Conservation (phyloP, 2,329 filamentous ascomycete species). For the Emericellopsis atlantica region DNA sequence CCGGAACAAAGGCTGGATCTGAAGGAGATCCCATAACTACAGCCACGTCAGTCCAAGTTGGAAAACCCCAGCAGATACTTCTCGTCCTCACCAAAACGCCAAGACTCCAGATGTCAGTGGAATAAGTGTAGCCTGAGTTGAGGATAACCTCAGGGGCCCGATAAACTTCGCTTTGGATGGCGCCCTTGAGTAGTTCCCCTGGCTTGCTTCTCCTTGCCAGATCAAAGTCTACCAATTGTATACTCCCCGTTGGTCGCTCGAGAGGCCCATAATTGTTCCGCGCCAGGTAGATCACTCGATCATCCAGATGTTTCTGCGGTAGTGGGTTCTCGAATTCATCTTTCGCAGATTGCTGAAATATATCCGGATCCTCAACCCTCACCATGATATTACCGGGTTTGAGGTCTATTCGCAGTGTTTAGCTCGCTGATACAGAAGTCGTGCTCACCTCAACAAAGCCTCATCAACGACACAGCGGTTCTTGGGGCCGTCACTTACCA, state of each 20-base stretch:
- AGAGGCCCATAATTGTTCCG: conserved; percentile 10
- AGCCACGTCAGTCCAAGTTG: background rate
- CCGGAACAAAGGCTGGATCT: background rate
- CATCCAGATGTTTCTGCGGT: conserved; percentile 7
- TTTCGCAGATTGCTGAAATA: conserved; percentile 6
- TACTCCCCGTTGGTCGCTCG: conserved; percentile 4
- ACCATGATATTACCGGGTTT: conserved; percentile 11
- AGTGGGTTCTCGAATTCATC: conserved; percentile 9
- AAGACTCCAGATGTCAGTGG: conserved; percentile 10
- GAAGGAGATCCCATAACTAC: conserved; percentile 1
- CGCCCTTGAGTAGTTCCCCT: conserved; percentile 3
- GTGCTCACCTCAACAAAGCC: background rate
- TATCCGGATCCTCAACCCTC: conserved; percentile 5
- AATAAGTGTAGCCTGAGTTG: conserved; percentile 7
- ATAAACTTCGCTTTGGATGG: conserved; percentile 7
- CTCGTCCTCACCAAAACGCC: conserved; percentile 7
- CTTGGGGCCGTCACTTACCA: too few species aligned
- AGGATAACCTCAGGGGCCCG: conserved; percentile 10
- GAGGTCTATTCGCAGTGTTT: conserved; percentile 5
- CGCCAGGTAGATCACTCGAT: conserved; percentile 9
- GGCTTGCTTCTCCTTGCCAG: conserved; percentile 3
- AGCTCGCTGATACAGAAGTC: background rate
- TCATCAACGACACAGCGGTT: too few species aligned
- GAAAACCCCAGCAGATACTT: background rate
- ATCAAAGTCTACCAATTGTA: conserved; percentile 9